Evolutionary conservation across 345 rosid species (phyloP).

Genomic region (Sisymbrium irio): DNA sequence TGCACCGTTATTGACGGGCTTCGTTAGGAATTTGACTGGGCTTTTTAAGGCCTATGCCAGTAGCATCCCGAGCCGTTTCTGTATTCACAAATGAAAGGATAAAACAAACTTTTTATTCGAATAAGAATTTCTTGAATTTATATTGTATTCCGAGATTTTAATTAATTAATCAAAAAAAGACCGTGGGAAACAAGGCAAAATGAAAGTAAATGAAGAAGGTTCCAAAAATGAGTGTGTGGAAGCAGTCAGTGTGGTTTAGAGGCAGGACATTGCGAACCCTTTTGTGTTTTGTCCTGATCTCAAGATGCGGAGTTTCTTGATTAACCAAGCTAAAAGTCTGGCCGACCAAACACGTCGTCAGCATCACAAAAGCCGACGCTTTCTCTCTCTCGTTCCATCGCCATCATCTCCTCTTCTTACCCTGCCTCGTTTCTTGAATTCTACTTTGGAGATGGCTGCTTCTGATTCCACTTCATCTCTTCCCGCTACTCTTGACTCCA

Average conservation of each 20-base stretch:
- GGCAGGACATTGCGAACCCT: not conserved
- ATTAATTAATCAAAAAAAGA: not conserved
- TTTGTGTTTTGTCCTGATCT: not conserved
- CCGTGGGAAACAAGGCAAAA: constrained; percentile 3
- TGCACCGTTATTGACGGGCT: not conserved
- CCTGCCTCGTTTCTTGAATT: constrained; percentile 42
- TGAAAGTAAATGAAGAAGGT: not conserved
- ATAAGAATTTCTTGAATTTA: not conserved
- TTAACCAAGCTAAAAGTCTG: constrained; percentile 35
- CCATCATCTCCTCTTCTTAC: not conserved
- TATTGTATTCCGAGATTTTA: not conserved
- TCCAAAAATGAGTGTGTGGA: not conserved
- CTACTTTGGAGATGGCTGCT: constrained; percentile 38
- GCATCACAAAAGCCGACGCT: constrained; percentile 5
- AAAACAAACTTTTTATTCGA: not conserved
- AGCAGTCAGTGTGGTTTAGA: not conserved
- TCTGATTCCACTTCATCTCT: constrained; percentile 30
- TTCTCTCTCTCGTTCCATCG: constrained; percentile 8
- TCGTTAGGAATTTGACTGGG: not conserved
- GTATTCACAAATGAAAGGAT: not conserved
- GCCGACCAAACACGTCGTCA: constrained; percentile 28
- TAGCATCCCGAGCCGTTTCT: not conserved
- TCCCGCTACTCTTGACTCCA: constrained; percentile 34
- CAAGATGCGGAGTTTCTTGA: constrained; percentile 57
- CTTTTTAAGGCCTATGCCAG: not conserved